Evolutionary conservation across 768 basidiomycete species (phyloP).

Genomic region (Amanita muscaria): DNA sequence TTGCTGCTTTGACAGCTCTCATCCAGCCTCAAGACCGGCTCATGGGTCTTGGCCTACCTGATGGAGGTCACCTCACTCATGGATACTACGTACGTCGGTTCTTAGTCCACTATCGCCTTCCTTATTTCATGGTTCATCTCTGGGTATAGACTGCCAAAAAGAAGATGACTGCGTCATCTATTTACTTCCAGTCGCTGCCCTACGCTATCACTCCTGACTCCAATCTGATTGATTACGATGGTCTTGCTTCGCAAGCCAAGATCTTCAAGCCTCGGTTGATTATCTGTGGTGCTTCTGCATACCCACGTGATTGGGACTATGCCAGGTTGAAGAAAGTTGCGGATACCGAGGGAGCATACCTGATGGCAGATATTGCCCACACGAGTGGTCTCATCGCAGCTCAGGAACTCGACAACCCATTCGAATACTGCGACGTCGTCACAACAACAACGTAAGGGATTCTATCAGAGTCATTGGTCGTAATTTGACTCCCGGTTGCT

Average conservation of each 20-base stretch:
- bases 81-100: slow-evolving; percentile 76
- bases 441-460: slow-evolving; percentile 84
- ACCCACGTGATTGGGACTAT: slow-evolving; percentile 99
- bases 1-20: slow-evolving; percentile 92
- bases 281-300: slow-evolving; percentile 97
- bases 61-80: slow-evolving; percentile 95
- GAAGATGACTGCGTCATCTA: slow-evolving; percentile 99
- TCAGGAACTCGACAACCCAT: slow-evolving; percentile 82
- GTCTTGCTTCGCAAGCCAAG: slow-evolving; percentile 75
- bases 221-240: slow-evolving; percentile 84
- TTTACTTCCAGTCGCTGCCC: slow-evolving; percentile 99
- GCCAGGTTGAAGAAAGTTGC: slow-evolving; percentile 69
- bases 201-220: slow-evolving; percentile 78
- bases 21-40: slow-evolving; percentile 96
- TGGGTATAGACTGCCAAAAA: slow-evolving; percentile 82
- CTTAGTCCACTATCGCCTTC: background rate
- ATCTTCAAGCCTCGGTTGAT: slow-evolving; percentile 93
- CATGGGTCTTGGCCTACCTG: slow-evolving; percentile 97
- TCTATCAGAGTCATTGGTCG: no score
- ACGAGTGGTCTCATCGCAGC: slow-evolving; percentile 93
- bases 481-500: no score
- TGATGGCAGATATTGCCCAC: slow-evolving; percentile 97
- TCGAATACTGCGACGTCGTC: slow-evolving; percentile 94
- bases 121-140: slow-evolving; percentile 7
- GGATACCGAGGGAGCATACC: slow-evolving; percentile 82